phyloP scores from a whole-genome alignment of 2,329 filamentous ascomycete genomes.

The Clonostachys chloroleuca region DNA sequence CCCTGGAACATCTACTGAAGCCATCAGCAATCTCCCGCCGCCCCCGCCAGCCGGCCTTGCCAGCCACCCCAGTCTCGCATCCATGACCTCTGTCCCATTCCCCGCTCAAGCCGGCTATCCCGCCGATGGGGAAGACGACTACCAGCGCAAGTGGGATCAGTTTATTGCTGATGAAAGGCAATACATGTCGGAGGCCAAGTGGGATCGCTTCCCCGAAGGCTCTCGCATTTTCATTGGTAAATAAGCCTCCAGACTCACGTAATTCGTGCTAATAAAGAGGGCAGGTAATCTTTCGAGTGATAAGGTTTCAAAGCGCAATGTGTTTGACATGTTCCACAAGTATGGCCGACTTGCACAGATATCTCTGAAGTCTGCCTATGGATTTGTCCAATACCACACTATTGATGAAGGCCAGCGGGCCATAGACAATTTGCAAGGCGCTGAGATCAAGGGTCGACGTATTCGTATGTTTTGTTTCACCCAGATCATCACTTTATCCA shows the following conservation, averaged over 20 bases:
- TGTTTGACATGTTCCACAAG: slow-evolving; percentile 84
- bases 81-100: slow-evolving; percentile 6
- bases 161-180: slow-evolving; percentile 70
- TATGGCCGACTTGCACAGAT: slow-evolving; percentile 90
- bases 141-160: slow-evolving; percentile 65
- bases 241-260: slow-evolving; percentile 14
- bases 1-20: slow-evolving; percentile 22
- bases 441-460: slow-evolving; percentile 80
- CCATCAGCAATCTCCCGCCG: slow-evolving; percentile 19
- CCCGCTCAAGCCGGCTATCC: background rate
- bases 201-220: slow-evolving; percentile 75
- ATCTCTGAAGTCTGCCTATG: slow-evolving; percentile 93
- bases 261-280: slow-evolving; percentile 17
- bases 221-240: slow-evolving; percentile 79
- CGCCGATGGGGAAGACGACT: slow-evolving; percentile 23
- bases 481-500: no score
- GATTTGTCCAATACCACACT: slow-evolving; percentile 91
- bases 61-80: slow-evolving; percentile 20
- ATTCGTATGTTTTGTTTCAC: slow-evolving; percentile 67
- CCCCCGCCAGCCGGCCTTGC: slow-evolving; percentile 17
- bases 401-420: slow-evolving; percentile 69
- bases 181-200: slow-evolving; percentile 74
- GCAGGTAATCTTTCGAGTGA: slow-evolving; percentile 88
- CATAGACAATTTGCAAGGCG: slow-evolving; percentile 73
- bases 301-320: slow-evolving; percentile 86